Evolutionary conservation across 257 asterid genomes (phyloP).

Genomic region (Ocimum tenuiflorum): DNA sequence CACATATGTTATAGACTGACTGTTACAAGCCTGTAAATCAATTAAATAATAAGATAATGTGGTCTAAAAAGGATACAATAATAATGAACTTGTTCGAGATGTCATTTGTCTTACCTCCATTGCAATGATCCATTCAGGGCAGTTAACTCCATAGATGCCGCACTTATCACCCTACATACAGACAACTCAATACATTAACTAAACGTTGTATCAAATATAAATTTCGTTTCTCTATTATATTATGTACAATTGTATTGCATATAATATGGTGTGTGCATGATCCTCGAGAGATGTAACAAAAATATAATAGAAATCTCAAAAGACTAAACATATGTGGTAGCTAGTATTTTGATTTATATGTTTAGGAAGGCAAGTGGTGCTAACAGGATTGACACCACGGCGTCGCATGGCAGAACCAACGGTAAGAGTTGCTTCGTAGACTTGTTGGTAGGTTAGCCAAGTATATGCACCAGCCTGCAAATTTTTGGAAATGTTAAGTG

Average conservation of each 20-base stretch:
- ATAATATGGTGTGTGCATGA: too few species aligned
- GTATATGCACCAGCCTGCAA: conserved; percentile 59
- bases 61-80: not conserved
- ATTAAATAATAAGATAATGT: not conserved
- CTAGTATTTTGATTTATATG: not conserved
- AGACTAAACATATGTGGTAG: not conserved
- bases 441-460: conserved; percentile 64
- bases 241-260: too few species aligned
- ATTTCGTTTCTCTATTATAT: not conserved
- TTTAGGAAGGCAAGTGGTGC: not conserved
- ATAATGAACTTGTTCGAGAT: not conserved
- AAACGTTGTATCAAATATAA: too few species aligned
- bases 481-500: too few species aligned
- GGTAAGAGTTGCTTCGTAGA: conserved; percentile 37
- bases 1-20: conserved; percentile 71
- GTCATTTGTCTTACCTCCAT: conserved; percentile 54
- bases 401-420: conserved; percentile 75
- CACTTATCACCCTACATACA: conserved; percentile 64
- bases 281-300: not conserved
- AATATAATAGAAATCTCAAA: not conserved
- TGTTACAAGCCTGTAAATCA: conserved; percentile 66
- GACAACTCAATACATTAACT: not conserved
- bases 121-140: conserved; percentile 83
- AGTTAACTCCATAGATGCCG: conserved; percentile 82
- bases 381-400: conserved; percentile 67